A percentile compares a stretch with the other conserved stretches of the same genome.
Evolutionary conservation across 345 rosid species (phyloP).

Genomic region (Gossypium sturtianum): DNA sequence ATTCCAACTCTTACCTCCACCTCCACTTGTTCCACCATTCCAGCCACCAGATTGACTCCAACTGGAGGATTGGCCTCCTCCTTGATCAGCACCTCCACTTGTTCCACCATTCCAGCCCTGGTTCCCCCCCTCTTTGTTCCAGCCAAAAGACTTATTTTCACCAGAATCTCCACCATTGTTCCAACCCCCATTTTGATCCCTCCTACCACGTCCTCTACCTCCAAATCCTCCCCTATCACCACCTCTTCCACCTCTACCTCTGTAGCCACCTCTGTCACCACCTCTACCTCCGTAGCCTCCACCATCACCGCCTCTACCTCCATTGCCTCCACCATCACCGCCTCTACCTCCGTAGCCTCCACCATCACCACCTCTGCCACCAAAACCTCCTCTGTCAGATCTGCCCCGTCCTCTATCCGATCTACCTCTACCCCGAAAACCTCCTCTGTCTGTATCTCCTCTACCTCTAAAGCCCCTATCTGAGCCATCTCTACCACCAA

Average conservation of each 20-base stretch:
- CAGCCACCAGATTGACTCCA: slow-evolving; percentile 18
- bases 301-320: slow-evolving; percentile 18
- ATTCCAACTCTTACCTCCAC: slow-evolving; percentile 13
- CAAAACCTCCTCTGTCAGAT: slow-evolving; percentile 15
- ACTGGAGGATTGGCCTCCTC: slow-evolving; percentile 14
- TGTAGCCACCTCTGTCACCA: slow-evolving; percentile 22
- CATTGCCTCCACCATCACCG: slow-evolving; percentile 27
- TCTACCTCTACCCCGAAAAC: slow-evolving; percentile 29
- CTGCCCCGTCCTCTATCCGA: slow-evolving; percentile 25
- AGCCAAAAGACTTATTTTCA: slow-evolving; percentile 13
- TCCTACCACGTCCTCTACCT: slow-evolving; percentile 39
- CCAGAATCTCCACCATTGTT: slow-evolving; percentile 20
- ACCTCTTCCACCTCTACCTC: slow-evolving; percentile 27
- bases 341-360: slow-evolving; percentile 28
- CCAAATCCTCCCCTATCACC: slow-evolving; percentile 27
- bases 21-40: neutral
- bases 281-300: slow-evolving; percentile 15
- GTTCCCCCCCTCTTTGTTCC: neutral
- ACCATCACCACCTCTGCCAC: slow-evolving; percentile 26
- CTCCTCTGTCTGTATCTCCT: slow-evolving; percentile 21
- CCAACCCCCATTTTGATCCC: slow-evolving; percentile 21
- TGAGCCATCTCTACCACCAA: slow-evolving; percentile 23
- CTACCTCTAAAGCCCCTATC: slow-evolving; percentile 26
- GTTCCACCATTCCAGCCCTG: neutral
- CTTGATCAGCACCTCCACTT: neutral